Evolutionary conservation across 345 rosid species (phyloP).

Genomic region (Euphorbia pulcherrima): DNA sequence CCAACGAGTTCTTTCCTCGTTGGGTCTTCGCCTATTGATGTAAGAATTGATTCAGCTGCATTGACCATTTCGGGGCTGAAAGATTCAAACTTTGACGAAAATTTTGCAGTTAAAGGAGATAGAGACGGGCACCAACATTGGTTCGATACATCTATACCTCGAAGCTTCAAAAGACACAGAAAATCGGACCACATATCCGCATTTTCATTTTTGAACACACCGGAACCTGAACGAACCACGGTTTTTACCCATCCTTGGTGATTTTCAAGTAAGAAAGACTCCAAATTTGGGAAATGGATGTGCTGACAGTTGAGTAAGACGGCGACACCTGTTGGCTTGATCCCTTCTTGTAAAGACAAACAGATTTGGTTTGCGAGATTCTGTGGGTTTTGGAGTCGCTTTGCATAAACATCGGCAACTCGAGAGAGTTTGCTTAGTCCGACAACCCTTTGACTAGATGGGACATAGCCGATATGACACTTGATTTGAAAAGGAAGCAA

Average conservation of each 20-base stretch:
- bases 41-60: conserved; percentile 65
- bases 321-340: conserved; percentile 83
- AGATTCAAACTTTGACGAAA: conserved; percentile 32
- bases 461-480: conserved; percentile 88
- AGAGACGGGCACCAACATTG: conserved; percentile 68
- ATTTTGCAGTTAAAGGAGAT: conserved; percentile 33
- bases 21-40: conserved; percentile 90
- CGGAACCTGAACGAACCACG: conserved; percentile 60
- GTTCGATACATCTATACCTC: conserved; percentile 40
- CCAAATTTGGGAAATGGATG: conserved; percentile 62
- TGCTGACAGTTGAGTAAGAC: conserved; percentile 79
- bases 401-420: conserved; percentile 79
- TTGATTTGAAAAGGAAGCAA: conserved; percentile 84
- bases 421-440: conserved; percentile 94
- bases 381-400: conserved; percentile 83
- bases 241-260: conserved; percentile 53
- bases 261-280: conserved; percentile 40
- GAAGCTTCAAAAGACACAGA: conserved; percentile 52
- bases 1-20: conserved; percentile 69
- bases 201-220: conserved; percentile 61
- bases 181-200: conserved; percentile 68
- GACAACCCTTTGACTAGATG: conserved; percentile 66
- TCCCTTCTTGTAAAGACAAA: conserved; percentile 67
- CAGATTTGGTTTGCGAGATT: conserved; percentile 72
- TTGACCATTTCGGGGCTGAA: conserved; percentile 51